Conservation (phyloP, 768 basidiomycete species). For the Leucogyrophana mollusca region DNA sequence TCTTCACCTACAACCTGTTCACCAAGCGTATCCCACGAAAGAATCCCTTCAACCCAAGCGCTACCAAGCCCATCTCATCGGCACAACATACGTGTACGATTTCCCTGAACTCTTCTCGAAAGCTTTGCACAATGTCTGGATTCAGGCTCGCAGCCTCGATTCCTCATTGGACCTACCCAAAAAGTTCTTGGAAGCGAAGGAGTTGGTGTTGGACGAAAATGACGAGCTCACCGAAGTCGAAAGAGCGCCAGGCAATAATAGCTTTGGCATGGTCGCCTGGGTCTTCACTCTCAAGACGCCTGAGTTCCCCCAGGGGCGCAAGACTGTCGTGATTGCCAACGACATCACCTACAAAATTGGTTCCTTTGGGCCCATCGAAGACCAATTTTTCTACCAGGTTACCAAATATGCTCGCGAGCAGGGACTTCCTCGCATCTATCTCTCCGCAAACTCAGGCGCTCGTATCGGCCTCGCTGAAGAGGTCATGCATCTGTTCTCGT, state of each 20-base stretch:
- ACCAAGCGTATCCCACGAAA: conserved; percentile 92
- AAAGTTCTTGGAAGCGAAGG: conserved; percentile 76
- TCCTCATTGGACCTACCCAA: conserved; percentile 73
- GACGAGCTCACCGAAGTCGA: conserved; percentile 89
- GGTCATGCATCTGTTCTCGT: conserved; percentile 81
- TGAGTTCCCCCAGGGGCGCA: conserved; percentile 87
- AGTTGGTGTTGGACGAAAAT: conserved; percentile 92
- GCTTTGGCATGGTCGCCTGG: conserved; percentile 98
- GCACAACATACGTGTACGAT: conserved; percentile 98
- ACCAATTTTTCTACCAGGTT: conserved; percentile 94
- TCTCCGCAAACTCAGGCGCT: conserved; percentile 98
- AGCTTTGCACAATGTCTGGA: conserved; percentile 92
- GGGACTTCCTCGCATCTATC: conserved; percentile 93
- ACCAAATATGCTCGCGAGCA: conserved; percentile 88
- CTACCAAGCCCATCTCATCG: conserved; percentile 97
- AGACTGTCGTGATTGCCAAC: conserved; percentile 88
- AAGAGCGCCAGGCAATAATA: conserved; percentile 90
- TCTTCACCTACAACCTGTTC: conserved; percentile 92
- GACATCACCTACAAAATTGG: conserved; percentile 99
- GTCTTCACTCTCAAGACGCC: conserved; percentile 90
- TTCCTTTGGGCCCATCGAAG: conserved; percentile 94
- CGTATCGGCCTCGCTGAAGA: conserved; percentile 96
- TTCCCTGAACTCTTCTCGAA: conserved; percentile 99
- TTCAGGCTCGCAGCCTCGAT: conserved; percentile 61
- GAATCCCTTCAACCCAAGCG: conserved; percentile 98